phyloP scores from a whole-genome alignment of 2,329 filamentous ascomycete species.

The Fusarium sp. region DNA sequence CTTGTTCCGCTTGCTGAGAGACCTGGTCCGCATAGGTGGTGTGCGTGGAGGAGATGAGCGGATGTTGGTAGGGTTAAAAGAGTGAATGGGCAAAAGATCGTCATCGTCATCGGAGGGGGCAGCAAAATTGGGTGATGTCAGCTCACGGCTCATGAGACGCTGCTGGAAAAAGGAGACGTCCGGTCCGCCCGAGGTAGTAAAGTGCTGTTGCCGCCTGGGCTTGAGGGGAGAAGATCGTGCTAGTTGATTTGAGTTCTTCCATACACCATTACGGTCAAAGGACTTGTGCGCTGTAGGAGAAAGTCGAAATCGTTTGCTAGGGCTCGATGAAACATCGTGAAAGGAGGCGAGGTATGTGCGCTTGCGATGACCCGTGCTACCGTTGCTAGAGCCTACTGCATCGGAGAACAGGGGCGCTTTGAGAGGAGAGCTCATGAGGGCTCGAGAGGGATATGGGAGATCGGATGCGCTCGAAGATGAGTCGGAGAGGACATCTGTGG shows the following conservation, averaged over 20 bases:
- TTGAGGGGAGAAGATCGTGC: slow-evolving; percentile 90
- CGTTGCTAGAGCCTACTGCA: slow-evolving; percentile 76
- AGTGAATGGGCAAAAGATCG: slow-evolving; percentile 79
- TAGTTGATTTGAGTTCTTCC: slow-evolving; percentile 81
- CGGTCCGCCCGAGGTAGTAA: slow-evolving; percentile 76
- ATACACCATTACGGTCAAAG: slow-evolving; percentile 67
- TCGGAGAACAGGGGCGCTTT: slow-evolving; percentile 88
- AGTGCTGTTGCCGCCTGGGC: slow-evolving; percentile 77
- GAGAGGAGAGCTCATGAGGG: slow-evolving; percentile 85
- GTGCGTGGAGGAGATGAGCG: slow-evolving; percentile 87
- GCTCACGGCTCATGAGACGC: slow-evolving; percentile 73
- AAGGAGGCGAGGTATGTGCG: slow-evolving; percentile 71
- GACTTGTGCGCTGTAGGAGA: slow-evolving; percentile 71
- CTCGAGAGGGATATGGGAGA: slow-evolving; percentile 73
- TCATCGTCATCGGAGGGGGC: slow-evolving; percentile 83
- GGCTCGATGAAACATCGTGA: slow-evolving; percentile 65
- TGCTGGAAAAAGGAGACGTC: slow-evolving; percentile 83
- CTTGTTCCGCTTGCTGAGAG: slow-evolving; percentile 60
- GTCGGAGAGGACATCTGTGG: slow-evolving; percentile 82
- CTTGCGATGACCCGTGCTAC: slow-evolving; percentile 73
- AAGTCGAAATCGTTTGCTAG: slow-evolving; percentile 75
- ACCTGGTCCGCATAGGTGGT: slow-evolving; percentile 73
- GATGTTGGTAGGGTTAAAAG: slow-evolving; percentile 72
- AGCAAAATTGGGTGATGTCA: slow-evolving; percentile 69
- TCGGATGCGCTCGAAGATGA: slow-evolving; percentile 88